These are phyloP conservation scores for Phoenix dactylifera DNA, from an alignment of 176 grass and related monocot genomes.

Conservation along the genomic window DNA sequence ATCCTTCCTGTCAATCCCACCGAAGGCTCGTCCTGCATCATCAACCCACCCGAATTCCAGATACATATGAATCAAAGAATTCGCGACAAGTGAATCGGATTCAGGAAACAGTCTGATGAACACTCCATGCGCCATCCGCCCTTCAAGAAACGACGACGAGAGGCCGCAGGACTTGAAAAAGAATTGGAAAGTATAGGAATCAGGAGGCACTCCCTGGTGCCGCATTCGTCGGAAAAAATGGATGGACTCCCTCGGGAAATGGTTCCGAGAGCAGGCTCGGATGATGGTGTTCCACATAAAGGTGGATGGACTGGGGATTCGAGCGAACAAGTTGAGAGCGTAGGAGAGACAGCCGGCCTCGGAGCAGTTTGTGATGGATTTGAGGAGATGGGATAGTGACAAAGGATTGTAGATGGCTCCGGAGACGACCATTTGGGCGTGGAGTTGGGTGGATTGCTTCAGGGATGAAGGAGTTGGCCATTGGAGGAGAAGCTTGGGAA, in stretches of 20 bases:
- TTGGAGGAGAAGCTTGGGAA: not conserved
- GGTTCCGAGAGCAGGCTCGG: constrained; percentile 32
- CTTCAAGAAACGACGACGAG: not conserved
- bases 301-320: constrained; percentile 23
- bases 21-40: constrained; percentile 33
- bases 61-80: constrained; percentile 57
- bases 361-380: constrained; percentile 27
- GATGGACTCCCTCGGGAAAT: not conserved
- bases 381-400: constrained; percentile 28
- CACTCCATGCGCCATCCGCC: constrained; percentile 37
- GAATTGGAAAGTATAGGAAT: constrained; percentile 57
- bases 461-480: constrained; percentile 45
- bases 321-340: constrained; percentile 40
- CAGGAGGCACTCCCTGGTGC: constrained; percentile 6
- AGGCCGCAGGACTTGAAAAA: constrained; percentile 44
- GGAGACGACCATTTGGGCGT: constrained; percentile 26
- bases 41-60: constrained; percentile 16
- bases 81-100: not conserved
- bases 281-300: constrained; percentile 51
- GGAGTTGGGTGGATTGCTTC: constrained; percentile 48
- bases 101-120: constrained; percentile 24
- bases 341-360: constrained; percentile 2
- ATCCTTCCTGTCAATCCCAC: constrained; percentile 27
- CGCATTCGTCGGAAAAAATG: constrained; percentile 32
- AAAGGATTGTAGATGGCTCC: constrained; percentile 14